Evolutionary conservation across 2,329 filamentous ascomycete species (phyloP), one percentile per base, ranked within the genome.

Genomic region (Pezizomycotina sp.): DNA sequence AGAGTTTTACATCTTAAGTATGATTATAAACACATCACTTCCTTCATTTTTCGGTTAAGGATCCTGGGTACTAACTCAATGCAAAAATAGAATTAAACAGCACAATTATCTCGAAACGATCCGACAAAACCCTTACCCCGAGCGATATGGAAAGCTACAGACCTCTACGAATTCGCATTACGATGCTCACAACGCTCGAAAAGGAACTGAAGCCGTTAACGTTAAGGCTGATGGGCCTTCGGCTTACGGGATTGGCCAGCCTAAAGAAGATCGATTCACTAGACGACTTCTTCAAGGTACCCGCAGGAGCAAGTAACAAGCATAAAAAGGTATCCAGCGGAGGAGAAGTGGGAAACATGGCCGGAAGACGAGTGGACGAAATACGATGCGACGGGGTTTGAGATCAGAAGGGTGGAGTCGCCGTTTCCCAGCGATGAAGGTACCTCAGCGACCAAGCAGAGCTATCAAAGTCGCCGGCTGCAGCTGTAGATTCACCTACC

Each of bases 71-170:
- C n/a, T n/a, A n/a, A n/a, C n/a, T n/a, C n/a, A n/a, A n/a, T n/a
- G n/a, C n/a, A n/a, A n/a, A n/a, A n/a, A n/a, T n/a, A n/a, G n/a
- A n/a, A 68, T 93, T 47, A 98, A 98, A 55, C 61, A 95, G 5
- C 81, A 93, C 55, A 92, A 83, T 0, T 98, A 86, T 50, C 84
- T 95, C 56, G 79, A 93, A 13, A 68, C 81, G 33, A 92, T 84
- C 0, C 67, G 89, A 20, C 89, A 98, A 68, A 71, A 4, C 70
- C 78, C 3, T 68, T 75, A 2, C 76, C 80, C 0, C 77, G 74
- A 47, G 73, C 83, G 0, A 65, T 93, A 1, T 67, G 60, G 31
- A 61, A 67, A 4, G 77, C 82, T 1, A 76, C 86, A 25, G 89
- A 98, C 50, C 59, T 98, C 3, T 95, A 86, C 58, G 74, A 69